Evolutionary conservation across 176 grass and related monocot genomes (phyloP), one percentile per base, ranked within the genome.

Genomic region (Poa annua): DNA sequence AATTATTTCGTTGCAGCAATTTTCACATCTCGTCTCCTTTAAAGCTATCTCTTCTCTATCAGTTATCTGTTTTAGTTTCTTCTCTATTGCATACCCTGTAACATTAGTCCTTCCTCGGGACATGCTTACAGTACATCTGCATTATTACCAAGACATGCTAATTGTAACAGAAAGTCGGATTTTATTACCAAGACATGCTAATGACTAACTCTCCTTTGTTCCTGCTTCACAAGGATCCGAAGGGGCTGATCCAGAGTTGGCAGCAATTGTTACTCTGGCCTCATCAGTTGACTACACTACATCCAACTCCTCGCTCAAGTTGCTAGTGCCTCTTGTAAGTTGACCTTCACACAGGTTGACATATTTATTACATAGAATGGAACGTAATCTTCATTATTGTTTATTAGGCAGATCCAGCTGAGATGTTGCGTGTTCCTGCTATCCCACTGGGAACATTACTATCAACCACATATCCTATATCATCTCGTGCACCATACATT

Each of bases 241-340:
- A 84, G 86, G 86, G 26, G 65, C 55, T 71, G 84, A 95, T 64
- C 70, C 92, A 83, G 83, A 82, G 67, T 79, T 98, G 55, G 90
- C 88, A 50, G 92, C 81, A 74, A 87, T 93, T 88, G 90, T 95
- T 87, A 98, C 92, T 56, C 87, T 98, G 55, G 92, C 92, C 69
- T 95, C 95, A 81, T 98, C 95, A 65, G 81, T 98, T 73, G 95
- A 98, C 85, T 93, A 98, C 80, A 95, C 95, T 84, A 91, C 95
- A 79, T 98, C 95, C 41, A 91, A 93, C 79, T 98, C 95, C 66
- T 95, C 95, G 79, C 86, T 94, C 64, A 98, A 98, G 88, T 83
- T 98, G 84, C 45, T 98, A 50, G 76, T 98, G 61, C 95, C 95
- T 74, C 76, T 98, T 88, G 95, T 98, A 94, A 88, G 85, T 86